Percentiles rank a stretch among this genome's conserved stretches.
These are phyloP conservation scores for Globomyces sp. DNA, from an alignment of 371 early-diverging fungal genomes.

Conservation along the genomic window DNA sequence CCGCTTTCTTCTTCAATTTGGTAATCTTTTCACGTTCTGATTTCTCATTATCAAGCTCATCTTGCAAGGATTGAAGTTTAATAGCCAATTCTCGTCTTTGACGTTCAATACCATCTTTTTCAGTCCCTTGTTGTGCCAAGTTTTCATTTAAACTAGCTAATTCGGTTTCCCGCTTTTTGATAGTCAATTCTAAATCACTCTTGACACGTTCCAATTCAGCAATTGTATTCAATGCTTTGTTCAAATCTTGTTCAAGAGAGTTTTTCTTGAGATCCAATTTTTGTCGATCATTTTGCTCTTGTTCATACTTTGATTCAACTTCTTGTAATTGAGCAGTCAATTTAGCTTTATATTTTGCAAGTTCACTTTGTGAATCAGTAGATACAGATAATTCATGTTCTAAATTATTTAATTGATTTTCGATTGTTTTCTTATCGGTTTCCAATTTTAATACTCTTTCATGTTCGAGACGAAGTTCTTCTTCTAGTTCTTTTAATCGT, in stretches of 20 bases:
- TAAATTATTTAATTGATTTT: constrained; percentile 55
- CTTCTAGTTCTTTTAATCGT: constrained; percentile 56
- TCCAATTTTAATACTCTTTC: constrained; percentile 50
- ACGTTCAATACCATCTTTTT: constrained; percentile 55
- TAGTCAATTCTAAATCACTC: constrained; percentile 41
- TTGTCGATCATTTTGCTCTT: constrained; percentile 54
- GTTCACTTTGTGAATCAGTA: constrained; percentile 54
- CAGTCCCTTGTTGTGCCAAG: constrained; percentile 48
- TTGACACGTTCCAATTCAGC: constrained; percentile 36
- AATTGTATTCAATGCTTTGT: constrained; percentile 39
- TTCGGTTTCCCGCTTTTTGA: constrained; percentile 46
- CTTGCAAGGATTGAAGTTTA: constrained; percentile 61
- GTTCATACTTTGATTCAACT: constrained; percentile 58
- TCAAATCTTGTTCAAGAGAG: constrained; percentile 54
- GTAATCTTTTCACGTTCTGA: constrained; percentile 58
- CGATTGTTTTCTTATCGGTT: constrained; percentile 57
- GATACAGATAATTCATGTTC: constrained; percentile 57
- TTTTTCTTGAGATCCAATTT: constrained; percentile 52
- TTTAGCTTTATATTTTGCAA: constrained; percentile 47
- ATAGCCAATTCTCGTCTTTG: constrained; percentile 58
- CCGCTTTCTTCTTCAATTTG: constrained; percentile 57
- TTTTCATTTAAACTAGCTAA: constrained; percentile 40
- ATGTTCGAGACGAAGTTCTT: constrained; percentile 44
- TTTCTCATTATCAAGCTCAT: constrained; percentile 61
- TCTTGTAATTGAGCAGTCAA: constrained; percentile 52